Evolutionary conservation across 306 rosid species (phyloP), one percentile per base, ranked within the genome.

Genomic region (Acacia acuminata): DNA sequence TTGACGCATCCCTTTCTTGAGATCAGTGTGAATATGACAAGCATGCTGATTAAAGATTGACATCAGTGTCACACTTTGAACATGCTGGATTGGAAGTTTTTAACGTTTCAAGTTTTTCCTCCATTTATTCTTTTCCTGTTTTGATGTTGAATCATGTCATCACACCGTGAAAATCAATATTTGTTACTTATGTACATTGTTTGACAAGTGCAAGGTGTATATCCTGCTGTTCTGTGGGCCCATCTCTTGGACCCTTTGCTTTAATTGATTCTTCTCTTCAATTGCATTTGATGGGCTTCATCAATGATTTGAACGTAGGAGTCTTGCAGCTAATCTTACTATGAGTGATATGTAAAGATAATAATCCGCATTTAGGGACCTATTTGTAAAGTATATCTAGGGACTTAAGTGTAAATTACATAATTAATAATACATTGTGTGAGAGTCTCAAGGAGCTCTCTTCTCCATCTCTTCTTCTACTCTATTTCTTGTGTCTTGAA

Each of bases 41-140:
- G 20, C 77, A 44, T 2, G 12, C n/a, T 8, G 38, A 61, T 61
- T 43, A 34, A 44, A 58, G 68, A 78, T 58, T 63, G 40, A 63
- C 27, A 43, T 63, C 30, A 17, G 71, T 79, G 44, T 24, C 27
- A 53, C 63, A n/a, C 30, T 63, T 10, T 77, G 36, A 38, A 76
- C 65, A 8, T n/a, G 60, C 19, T 79, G 53, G 64, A 79, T 75
- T 66, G 4, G 32, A 56, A 75, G 25, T 56, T 83, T 79, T 83
- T 66, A 60, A 22, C 16, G 67, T 76, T 81, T 71, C 53, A 61
- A 22, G 55, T 61, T 69, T 84, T 61, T 19, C 25, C 69, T 74
- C 66, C 48, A 30, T 30, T 2, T 64, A 64, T 30, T 43, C 72
- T 79, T 15, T 40, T 78, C 43, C 43, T 12, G 14, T 17, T 43